These are phyloP conservation scores for Umbellularia californica DNA, from an alignment of 164 flowering plant genomes.

Conservation along the genomic window DNA sequence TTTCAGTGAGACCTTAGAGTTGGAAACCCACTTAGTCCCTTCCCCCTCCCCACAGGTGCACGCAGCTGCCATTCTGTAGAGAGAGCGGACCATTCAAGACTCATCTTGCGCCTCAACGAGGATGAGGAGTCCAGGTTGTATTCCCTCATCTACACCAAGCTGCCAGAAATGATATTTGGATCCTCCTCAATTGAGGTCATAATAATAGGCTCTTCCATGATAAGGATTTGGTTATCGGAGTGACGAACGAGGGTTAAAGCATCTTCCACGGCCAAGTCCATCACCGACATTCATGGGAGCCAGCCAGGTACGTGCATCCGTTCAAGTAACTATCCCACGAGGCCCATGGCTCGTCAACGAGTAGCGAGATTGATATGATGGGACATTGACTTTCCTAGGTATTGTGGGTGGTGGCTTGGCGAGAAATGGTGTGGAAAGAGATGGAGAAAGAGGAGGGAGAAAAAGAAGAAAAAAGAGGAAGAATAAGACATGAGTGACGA, in stretches of 20 bases:
- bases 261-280: slow-evolving; percentile 78
- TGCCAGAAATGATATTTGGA: slow-evolving; percentile 52
- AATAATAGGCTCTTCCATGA: slow-evolving; percentile 56
- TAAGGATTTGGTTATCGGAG: slow-evolving; percentile 61
- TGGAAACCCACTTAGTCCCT: slow-evolving; percentile 46
- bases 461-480: no score
- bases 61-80: slow-evolving; percentile 26
- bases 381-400: no score
- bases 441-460: no score
- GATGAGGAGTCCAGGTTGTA: slow-evolving; percentile 76
- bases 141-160: slow-evolving; percentile 79
- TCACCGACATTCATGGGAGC: slow-evolving; percentile 50
- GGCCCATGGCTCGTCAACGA: slow-evolving; percentile 88
- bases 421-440: no score
- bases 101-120: slow-evolving; percentile 41
- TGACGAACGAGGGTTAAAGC: slow-evolving; percentile 39
- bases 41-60: slow-evolving; percentile 67
- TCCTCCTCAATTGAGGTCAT: slow-evolving; percentile 36
- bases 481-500: no score
- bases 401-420: no score
- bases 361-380: slow-evolving; percentile 12
- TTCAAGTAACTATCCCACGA: slow-evolving; percentile 88
- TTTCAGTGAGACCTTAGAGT: slow-evolving; percentile 53
- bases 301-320: slow-evolving; percentile 14
- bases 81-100: slow-evolving; percentile 66